phyloP scores from a whole-genome alignment of 2,329 filamentous ascomycete species.

The Xylariomycetidae sp. region DNA sequence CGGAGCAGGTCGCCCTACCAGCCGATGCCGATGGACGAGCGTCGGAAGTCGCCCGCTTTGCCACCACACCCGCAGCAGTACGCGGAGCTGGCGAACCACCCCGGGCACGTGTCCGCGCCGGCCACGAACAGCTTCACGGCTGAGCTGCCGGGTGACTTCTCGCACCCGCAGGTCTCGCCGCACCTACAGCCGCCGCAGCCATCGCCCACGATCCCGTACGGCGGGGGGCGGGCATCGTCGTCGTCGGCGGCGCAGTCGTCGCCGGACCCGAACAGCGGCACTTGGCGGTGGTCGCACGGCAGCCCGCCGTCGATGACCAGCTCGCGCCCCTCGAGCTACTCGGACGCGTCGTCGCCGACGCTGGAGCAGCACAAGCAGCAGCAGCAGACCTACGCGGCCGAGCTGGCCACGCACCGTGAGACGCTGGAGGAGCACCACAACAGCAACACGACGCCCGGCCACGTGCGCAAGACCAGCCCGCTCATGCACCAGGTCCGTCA shows the following conservation, averaged over 20 bases:
- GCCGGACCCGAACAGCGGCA: conserved; percentile 20
- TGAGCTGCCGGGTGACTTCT: conserved; percentile 44
- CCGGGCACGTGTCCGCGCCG: conserved; percentile 3
- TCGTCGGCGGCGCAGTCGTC: conserved; percentile 20
- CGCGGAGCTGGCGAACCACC: conserved; percentile 35
- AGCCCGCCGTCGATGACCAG: conserved; percentile 22
- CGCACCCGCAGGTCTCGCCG: conserved; percentile 30
- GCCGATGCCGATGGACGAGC: conserved; percentile 17
- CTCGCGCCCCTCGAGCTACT: conserved; percentile 32
- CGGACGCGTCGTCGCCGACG: conserved; percentile 31
- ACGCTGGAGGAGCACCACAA: conserved; percentile 38
- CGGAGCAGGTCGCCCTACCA: conserved; percentile 16
- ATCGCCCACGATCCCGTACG: conserved; percentile 22
- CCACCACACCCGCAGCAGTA: no score
- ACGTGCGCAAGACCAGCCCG: neutral
- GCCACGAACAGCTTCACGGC: conserved; percentile 20
- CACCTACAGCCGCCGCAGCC: conserved; percentile 23
- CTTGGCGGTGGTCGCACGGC: conserved; percentile 36
- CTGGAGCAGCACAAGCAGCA: conserved; percentile 34
- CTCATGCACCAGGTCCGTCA: neutral
- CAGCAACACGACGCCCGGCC: neutral
- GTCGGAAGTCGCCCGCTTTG: conserved; percentile 13
- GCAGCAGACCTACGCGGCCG: conserved; percentile 37
- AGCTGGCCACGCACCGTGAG: conserved; percentile 42
- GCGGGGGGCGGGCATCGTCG: conserved; percentile 26